Percentiles rank a stretch among this genome's conserved stretches.
These are phyloP conservation scores for Rhodomyrtus psidioides DNA, from an alignment of 441 rosid species.

Conservation along the genomic window DNA sequence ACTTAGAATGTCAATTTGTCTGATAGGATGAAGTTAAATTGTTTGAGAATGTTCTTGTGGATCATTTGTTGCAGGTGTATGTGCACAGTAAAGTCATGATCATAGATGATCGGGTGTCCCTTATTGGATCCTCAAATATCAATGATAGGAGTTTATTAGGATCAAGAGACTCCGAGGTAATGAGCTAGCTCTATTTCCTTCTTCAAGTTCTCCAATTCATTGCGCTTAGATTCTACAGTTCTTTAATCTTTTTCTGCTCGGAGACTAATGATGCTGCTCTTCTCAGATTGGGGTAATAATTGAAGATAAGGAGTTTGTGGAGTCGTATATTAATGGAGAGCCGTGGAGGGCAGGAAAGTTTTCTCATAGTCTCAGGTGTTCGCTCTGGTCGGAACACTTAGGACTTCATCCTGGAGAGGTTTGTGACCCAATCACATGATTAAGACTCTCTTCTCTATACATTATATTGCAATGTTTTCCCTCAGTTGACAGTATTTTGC, in stretches of 20 bases:
- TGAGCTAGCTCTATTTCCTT: not conserved
- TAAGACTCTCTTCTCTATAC: not conserved
- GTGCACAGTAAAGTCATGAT: slow-evolving; percentile 98
- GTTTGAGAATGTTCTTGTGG: not conserved
- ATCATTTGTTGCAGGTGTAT: slow-evolving; percentile 55
- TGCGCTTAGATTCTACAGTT: not conserved
- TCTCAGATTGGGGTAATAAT: slow-evolving; percentile 72
- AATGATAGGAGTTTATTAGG: slow-evolving; percentile 98
- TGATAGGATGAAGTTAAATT: not conserved
- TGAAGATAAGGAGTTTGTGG: slow-evolving; percentile 84
- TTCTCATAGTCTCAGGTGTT: slow-evolving; percentile 72
- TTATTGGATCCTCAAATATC: slow-evolving; percentile 95
- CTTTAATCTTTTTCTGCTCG: not conserved
- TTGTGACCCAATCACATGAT: not conserved
- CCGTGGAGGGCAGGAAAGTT: slow-evolving; percentile 96
- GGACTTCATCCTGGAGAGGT: slow-evolving; percentile 88
- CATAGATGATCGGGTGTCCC: slow-evolving; percentile 60
- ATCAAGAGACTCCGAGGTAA: slow-evolving; percentile 97
- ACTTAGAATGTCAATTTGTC: not conserved
- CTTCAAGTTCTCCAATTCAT: not conserved
- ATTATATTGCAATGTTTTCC: not conserved
- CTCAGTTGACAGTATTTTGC: slow-evolving; percentile 1
- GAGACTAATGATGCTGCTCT: slow-evolving; percentile 3
- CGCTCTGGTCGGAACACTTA: slow-evolving; percentile 97
- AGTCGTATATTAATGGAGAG: slow-evolving; percentile 78